A percentile compares a stretch with the other conserved stretches of the same genome.
Evolutionary conservation across 2,329 filamentous ascomycete species (phyloP).

Genomic region (Aspergillus sp.): DNA sequence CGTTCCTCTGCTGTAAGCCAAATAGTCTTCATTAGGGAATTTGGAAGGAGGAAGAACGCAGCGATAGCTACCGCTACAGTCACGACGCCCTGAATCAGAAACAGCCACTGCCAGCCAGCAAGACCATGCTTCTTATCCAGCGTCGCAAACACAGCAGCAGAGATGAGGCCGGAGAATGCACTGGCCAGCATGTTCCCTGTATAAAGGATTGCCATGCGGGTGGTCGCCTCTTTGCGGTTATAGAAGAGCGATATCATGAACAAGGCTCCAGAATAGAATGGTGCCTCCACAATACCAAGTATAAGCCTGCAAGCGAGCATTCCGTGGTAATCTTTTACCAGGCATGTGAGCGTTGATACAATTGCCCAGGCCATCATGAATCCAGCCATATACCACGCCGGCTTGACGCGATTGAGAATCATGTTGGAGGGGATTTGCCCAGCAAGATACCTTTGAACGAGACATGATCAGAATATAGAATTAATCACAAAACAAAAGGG

Average conservation of each 20-base stretch:
- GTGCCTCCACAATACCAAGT: slow-evolving; percentile 32
- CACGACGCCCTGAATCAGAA: slow-evolving; percentile 54
- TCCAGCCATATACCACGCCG: slow-evolving; percentile 17
- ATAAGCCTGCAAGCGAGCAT: slow-evolving; percentile 37
- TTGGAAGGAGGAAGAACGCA: slow-evolving; percentile 43
- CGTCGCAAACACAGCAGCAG: slow-evolving; percentile 23
- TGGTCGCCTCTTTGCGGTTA: slow-evolving; percentile 53
- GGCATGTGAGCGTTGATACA: slow-evolving; percentile 14
- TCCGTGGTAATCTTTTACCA: slow-evolving; percentile 14
- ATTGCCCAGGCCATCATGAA: slow-evolving; percentile 20
- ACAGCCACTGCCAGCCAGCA: slow-evolving; percentile 55
- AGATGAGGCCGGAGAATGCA: slow-evolving; percentile 17
- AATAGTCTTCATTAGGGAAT: slow-evolving; percentile 41
- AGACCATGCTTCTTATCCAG: slow-evolving; percentile 32
- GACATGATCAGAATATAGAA: slow-evolving; percentile 6
- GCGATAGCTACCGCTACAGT: slow-evolving; percentile 37
- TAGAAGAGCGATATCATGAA: slow-evolving; percentile 68
- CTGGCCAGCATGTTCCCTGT: slow-evolving; percentile 24
- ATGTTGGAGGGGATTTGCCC: slow-evolving; percentile 42
- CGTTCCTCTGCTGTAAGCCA: slow-evolving; percentile 51
- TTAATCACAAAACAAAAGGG: background rate
- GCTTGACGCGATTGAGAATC: slow-evolving; percentile 40
- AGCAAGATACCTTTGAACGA: slow-evolving; percentile 17
- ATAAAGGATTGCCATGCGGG: slow-evolving; percentile 44
- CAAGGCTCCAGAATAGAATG: slow-evolving; percentile 62